Evolutionary conservation across 2,329 filamentous ascomycete species (phyloP).

Genomic region (Neonectria magnoliae): DNA sequence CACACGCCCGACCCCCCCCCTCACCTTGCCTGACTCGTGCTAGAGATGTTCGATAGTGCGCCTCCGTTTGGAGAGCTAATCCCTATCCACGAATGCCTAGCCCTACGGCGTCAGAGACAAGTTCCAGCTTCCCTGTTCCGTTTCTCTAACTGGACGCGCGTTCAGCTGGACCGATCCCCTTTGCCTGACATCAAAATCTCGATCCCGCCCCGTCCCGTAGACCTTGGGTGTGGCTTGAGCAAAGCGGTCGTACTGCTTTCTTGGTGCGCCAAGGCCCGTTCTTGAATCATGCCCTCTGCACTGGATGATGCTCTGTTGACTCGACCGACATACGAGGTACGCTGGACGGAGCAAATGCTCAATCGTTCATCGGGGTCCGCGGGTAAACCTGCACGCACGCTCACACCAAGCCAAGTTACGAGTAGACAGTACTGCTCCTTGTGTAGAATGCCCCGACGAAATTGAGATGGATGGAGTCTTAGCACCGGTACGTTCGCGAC

Average conservation of each 20-base stretch:
- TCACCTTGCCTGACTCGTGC: conserved; percentile 8
- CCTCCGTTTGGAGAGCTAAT: conserved; percentile 10
- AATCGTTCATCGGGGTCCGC: background rate
- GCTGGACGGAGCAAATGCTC: background rate
- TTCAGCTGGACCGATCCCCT: conserved; percentile 4
- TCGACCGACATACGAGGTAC: background rate
- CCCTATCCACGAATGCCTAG: conserved; percentile 13
- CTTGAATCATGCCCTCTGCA: conserved; percentile 4
- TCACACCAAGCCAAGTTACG: background rate
- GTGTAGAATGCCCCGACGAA: background rate
- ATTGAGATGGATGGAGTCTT: background rate
- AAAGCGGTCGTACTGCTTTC: background rate
- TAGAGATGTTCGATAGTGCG: conserved; percentile 23
- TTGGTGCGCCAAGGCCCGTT: conserved; percentile 4
- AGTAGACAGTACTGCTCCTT: background rate
- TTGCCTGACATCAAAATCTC: conserved; percentile 18
- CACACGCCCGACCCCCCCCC: background rate
- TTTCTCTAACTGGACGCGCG: conserved; percentile 12
- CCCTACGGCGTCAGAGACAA: conserved; percentile 14
- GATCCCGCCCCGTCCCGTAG: conserved; percentile 21
- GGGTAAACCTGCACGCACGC: background rate
- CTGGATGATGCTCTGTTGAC: conserved; percentile 8
- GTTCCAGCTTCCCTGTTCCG: conserved; percentile 4
- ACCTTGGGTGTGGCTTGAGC: conserved; percentile 11
- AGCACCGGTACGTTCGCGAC: conserved; percentile 1